Evolutionary conservation across 768 basidiomycete species (phyloP), one percentile per base, ranked within the genome.

Genomic region (Leccinum incarnatum): DNA sequence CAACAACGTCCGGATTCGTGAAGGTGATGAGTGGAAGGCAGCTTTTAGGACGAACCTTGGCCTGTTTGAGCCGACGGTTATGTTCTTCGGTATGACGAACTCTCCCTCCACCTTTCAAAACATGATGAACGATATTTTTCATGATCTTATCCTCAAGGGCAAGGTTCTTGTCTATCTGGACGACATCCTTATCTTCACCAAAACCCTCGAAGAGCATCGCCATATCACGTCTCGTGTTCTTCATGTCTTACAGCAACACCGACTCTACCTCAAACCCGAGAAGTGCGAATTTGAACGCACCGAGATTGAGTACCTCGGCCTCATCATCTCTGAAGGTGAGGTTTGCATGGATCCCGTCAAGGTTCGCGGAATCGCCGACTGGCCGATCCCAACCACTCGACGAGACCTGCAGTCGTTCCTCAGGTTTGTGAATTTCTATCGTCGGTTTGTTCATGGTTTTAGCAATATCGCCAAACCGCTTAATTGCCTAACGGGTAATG

Each of bases 381-480:
- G 81, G 79, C 77, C 74, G 0, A 52, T n/a, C 0, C 79, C 78
- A 0, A 60, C 27, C 0, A 72, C 48, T 0, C 64, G 76, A 4
- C 64, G 63, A 2, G 70, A 81, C 2, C 27, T 80, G 0, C 77
- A 76, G 53, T 64, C 67, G 11, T 83, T 82, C 56, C 58, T 80
- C 0, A 75, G 79, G 0, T 81, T 82, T 37, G 30, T 58, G 0
- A 77, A 77, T 34, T 79, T 74, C 55, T 79, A 77, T 40, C 47
- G 68, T 1, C 21, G 61, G 0, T 79, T 78, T 55, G 72, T 79
- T 8, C 0, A 37, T 0, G 51, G 66, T 0, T 82, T 73, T 56
- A 66, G 75, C 0, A 9, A 64, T 0, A 66, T 76, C 3, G 55
- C 72, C 2, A 48, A 61, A 64, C 74, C 73, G 0, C 49, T 80